Evolutionary conservation across 306 rosid genomes (phyloP).

Genomic region (Ziziphus jujuba): DNA sequence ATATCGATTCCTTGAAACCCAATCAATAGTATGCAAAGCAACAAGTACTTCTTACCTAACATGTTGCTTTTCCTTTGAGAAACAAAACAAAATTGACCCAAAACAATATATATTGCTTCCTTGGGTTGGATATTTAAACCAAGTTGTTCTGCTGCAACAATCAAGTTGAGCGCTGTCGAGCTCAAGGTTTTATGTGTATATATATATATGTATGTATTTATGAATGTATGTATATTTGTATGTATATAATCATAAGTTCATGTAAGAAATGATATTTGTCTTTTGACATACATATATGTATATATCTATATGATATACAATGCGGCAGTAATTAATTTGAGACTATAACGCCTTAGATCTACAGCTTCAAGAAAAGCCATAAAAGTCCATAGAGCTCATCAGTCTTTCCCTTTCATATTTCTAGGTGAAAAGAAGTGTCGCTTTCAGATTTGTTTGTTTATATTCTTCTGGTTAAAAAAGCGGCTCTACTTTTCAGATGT

Average conservation of each 20-base stretch:
- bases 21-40: slow-evolving; percentile 56
- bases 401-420: slow-evolving; percentile 11
- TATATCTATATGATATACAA: no score
- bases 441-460: slow-evolving; percentile 16
- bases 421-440: slow-evolving; percentile 19
- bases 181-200: background rate
- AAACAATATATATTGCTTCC: background rate
- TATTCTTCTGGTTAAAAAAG: slow-evolving; percentile 6
- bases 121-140: slow-evolving; percentile 11
- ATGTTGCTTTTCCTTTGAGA: slow-evolving; percentile 45
- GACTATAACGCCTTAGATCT: background rate
- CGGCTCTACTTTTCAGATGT: background rate
- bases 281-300: no score
- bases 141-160: slow-evolving; percentile 38
- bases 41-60: slow-evolving; percentile 65
- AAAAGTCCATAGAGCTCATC: slow-evolving; percentile 1
- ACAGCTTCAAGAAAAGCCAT: background rate
- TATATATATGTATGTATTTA: background rate
- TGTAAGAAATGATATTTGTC: no score
- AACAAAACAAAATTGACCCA: slow-evolving; percentile 9
- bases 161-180: slow-evolving; percentile 20
- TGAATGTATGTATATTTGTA: no score
- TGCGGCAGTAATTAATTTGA: slow-evolving; percentile 1
- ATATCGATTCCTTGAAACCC: slow-evolving; percentile 39
- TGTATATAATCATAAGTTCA: no score